A percentile compares a stretch with the other conserved stretches of the same genome.
Evolutionary conservation across 805 yeast species (phyloP).

Genomic region (Cyberlindnera maritima): DNA sequence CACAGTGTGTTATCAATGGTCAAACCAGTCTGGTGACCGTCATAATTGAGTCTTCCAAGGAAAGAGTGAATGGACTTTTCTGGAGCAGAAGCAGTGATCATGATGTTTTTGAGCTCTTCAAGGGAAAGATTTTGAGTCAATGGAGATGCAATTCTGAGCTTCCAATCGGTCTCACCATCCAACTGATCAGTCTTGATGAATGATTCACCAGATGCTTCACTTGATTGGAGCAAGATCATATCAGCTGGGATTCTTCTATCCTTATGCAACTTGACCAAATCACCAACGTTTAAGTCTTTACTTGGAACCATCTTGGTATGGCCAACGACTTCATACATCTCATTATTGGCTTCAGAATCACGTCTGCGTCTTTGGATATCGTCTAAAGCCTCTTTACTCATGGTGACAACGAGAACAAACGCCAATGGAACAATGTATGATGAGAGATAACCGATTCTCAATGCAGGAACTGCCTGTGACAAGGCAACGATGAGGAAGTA

Average conservation of each 20-base stretch:
- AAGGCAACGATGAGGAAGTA: conserved; percentile 91
- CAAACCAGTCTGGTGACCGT: conserved; percentile 59
- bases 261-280: conserved; percentile 72
- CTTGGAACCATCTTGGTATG: conserved; percentile 44
- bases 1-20: conserved; percentile 90
- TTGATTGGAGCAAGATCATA: conserved; percentile 76
- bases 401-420: conserved; percentile 87
- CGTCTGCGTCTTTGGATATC: conserved; percentile 88
- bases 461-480: conserved; percentile 85
- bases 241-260: conserved; percentile 94
- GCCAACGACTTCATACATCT: conserved; percentile 69
- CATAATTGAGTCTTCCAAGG: conserved; percentile 66
- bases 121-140: conserved; percentile 62
- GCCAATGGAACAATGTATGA: conserved; percentile 93
- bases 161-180: conserved; percentile 99
- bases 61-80: conserved; percentile 80
- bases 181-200: conserved; percentile 96
- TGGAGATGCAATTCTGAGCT: conserved; percentile 74
- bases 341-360: conserved; percentile 85
- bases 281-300: conserved; percentile 78
- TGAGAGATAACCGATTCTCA: conserved; percentile 89
- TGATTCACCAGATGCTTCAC: conserved; percentile 80
- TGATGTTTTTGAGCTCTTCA: conserved; percentile 50
- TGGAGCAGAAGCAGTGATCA: conserved; percentile 76
- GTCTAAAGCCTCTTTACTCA: conserved; percentile 94